Evolutionary conservation across 2,329 filamentous ascomycete genomes (phyloP).

Genomic region (Apiospora arundinis): DNA sequence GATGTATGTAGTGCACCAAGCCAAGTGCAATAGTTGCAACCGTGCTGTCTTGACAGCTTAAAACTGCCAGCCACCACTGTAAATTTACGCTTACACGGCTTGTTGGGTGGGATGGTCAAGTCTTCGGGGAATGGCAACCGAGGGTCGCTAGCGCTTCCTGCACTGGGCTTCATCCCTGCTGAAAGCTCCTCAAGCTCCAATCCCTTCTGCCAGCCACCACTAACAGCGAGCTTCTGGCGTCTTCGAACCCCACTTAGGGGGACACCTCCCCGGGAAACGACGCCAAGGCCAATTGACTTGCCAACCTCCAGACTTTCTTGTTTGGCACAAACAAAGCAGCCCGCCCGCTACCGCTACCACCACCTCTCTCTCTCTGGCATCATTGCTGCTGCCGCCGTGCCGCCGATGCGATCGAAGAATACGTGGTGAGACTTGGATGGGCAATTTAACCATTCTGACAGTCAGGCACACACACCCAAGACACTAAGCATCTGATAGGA

Average conservation of each 20-base stretch:
- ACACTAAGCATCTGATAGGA: not conserved
- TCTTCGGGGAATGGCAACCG: not conserved
- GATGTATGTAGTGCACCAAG: not conserved
- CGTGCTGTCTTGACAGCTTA: not conserved
- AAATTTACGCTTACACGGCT: not conserved
- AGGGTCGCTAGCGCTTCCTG: not conserved
- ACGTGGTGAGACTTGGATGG: conserved; percentile 16
- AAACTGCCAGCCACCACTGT: not conserved
- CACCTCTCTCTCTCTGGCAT: not conserved
- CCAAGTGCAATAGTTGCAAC: not conserved
- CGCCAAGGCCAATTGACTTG: conserved; percentile 4
- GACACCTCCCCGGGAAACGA: not conserved
- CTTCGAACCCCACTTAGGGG: not conserved
- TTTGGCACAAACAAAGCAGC: not conserved
- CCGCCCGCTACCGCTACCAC: not conserved
- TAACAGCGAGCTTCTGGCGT: not conserved
- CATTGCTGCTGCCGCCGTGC: not conserved
- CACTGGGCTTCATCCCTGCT: not conserved
- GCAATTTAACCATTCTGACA: not conserved
- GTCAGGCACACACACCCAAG: not conserved
- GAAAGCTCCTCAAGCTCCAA: too few relatives aligned
- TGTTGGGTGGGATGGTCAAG: not conserved
- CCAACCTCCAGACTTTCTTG: conserved; percentile 15
- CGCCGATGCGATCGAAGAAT: not conserved
- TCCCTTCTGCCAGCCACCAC: not conserved